Evolutionary conservation across 805 yeast genomes (phyloP), one percentile per base, ranked within the genome.

Genomic region (Saturnispora hagleri): DNA sequence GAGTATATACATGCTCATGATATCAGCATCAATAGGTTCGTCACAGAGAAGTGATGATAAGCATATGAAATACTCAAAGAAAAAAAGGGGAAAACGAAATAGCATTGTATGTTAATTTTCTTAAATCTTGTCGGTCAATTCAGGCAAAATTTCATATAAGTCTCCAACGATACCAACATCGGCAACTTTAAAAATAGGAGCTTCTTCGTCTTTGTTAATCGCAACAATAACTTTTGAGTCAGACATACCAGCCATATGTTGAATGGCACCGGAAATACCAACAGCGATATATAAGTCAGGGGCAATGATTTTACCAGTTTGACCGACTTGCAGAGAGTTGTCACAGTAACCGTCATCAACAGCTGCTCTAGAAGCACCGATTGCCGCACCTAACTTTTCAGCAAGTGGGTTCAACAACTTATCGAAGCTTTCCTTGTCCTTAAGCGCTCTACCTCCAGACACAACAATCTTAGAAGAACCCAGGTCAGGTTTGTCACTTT

Each of bases 241-340:
- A 70, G 90, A 91, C 97, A 91, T 91, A 58, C 99, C 99, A 1
- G 99, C 99, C 62, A 93, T 73, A 71, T 91, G 99, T 72, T 91
- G 99, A 63, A 91, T 91, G 33, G 99, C 99, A 56, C 99, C 99
- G 20, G 96, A 86, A 53, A 93, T 80, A 57, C 99, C 99, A 42
- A 90, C 82, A 3, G 97, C 98, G 45, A 93, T 70, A 67, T 93
- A 93, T 56, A 90, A 76, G 42, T 90, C 96, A 41, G 99, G 99
- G 7, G 98, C 98, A 34, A 93, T 95, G 51, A 90, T 90, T 69
- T 93, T 93, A 60, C 99, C 99, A 9, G 99, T 91, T 72, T 91
- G 99, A 51, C 99, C 99, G 55, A 91, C 90, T 71, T 91, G 99
- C 61, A 91, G 76, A 8, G 98, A 89, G 72, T 91, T 93, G 65